Evolutionary conservation across 2,329 filamentous ascomycete genomes (phyloP).

Genomic region (Scedosporium aurantiacum): DNA sequence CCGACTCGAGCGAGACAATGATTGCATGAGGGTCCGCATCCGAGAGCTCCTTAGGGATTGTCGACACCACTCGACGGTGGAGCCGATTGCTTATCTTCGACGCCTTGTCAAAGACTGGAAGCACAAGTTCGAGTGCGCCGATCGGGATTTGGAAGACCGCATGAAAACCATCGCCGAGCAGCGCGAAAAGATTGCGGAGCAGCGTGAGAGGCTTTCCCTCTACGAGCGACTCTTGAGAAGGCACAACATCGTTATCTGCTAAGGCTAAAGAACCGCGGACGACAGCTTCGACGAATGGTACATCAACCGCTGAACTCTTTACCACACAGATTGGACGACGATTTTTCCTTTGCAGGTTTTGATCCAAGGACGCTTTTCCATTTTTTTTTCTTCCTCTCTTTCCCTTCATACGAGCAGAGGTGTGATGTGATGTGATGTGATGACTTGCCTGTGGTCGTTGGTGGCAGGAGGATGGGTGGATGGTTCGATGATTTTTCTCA

Average conservation of each 20-base stretch:
- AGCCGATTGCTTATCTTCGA: conserved; percentile 6
- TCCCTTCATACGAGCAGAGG: too few relatives aligned
- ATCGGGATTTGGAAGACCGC: conserved; percentile 5
- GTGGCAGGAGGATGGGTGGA: too few relatives aligned
- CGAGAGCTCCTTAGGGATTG: conserved; percentile 21
- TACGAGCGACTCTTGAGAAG: conserved; percentile 1
- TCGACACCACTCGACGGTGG: conserved; percentile 4
- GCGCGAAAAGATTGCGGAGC: conserved; percentile 3
- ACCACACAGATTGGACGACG: too few relatives aligned
- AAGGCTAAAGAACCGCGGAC: background rate
- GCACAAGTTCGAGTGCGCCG: conserved; percentile 1
- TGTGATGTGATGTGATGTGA: too few relatives aligned
- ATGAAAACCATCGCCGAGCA: conserved; percentile 7
- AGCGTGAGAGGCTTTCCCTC: background rate
- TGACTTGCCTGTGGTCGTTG: too few relatives aligned
- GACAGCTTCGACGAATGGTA: background rate
- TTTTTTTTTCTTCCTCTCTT: too few relatives aligned
- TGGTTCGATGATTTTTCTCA: background rate
- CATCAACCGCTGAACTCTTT: background rate
- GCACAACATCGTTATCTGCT: conserved; percentile 3
- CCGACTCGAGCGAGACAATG: conserved; percentile 26
- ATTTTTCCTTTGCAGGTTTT: too few relatives aligned
- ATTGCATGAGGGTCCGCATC: conserved; percentile 24
- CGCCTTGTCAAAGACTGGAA: conserved; percentile 5
- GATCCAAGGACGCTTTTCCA: too few relatives aligned